Percentiles rank a stretch among this genome's conserved stretches.
Conservation (phyloP, 1,284 basidiomycete species). For the Entoloma clypeatum region DNA sequence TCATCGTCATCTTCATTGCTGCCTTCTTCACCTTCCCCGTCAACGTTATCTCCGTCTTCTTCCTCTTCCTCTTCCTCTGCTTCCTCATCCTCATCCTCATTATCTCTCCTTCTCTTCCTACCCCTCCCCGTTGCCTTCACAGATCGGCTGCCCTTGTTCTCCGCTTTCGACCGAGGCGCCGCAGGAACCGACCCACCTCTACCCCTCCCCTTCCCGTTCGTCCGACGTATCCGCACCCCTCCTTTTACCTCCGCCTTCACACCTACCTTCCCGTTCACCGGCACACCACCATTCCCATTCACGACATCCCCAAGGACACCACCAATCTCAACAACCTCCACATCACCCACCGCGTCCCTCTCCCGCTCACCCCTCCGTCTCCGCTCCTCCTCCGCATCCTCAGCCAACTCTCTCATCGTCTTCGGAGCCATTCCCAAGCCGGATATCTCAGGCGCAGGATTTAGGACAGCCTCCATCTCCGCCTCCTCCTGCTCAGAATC, state of each 20-base stretch:
- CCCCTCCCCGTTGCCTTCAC: slow-evolving; percentile 11
- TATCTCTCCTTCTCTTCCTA: slow-evolving; percentile 12
- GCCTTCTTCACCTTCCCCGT: slow-evolving; percentile 17
- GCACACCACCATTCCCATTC: slow-evolving; percentile 3
- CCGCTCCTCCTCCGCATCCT: slow-evolving; percentile 33
- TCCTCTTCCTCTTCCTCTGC: slow-evolving; percentile 15
- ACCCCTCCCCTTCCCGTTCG: too few relatives aligned
- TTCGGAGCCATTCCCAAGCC: slow-evolving; percentile 36
- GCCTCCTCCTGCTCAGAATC: slow-evolving; percentile 33
- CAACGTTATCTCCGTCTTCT: slow-evolving; percentile 10
- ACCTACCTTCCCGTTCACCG: too few relatives aligned
- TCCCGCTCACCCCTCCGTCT: slow-evolving; percentile 10
- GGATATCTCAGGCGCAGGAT: slow-evolving; percentile 2
- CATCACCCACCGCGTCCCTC: slow-evolving; percentile 17
- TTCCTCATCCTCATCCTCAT: slow-evolving; percentile 3
- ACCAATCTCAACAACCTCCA: slow-evolving; percentile 14
- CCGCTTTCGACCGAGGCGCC: too few relatives aligned
- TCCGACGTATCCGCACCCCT: too few relatives aligned
- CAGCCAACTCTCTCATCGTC: slow-evolving; percentile 66
- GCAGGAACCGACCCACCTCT: too few relatives aligned
- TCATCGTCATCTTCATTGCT: slow-evolving; percentile 23
- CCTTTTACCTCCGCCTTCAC: too few relatives aligned
- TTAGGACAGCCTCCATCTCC: slow-evolving; percentile 30
- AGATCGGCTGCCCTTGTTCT: neutral
- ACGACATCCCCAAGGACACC: slow-evolving; percentile 11